These are phyloP conservation scores for Fusarium subglutinans DNA, from an alignment of 2,329 filamentous ascomycete species.

Conservation along the genomic window DNA sequence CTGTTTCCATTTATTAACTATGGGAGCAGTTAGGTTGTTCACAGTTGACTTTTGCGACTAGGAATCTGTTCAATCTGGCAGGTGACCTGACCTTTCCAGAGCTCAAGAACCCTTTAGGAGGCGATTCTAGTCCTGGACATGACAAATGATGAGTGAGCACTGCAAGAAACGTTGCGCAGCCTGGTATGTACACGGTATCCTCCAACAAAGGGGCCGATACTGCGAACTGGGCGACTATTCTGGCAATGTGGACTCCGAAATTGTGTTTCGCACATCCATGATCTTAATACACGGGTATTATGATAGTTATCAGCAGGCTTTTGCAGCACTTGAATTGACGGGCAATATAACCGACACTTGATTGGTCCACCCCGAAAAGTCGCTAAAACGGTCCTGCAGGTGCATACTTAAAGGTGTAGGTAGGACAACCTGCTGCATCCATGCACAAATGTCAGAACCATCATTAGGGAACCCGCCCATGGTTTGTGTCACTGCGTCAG, in stretches of 20 bases:
- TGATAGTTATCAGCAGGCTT: slow-evolving; percentile 40
- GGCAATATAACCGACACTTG: slow-evolving; percentile 4
- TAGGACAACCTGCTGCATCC: slow-evolving; percentile 30
- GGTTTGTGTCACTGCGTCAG: slow-evolving; percentile 22
- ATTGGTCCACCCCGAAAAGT: slow-evolving; percentile 33
- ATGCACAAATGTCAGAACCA: slow-evolving; percentile 35
- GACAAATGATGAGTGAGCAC: slow-evolving; percentile 35
- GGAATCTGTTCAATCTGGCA: background rate
- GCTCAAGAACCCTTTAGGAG: background rate
- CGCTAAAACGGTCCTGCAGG: slow-evolving; percentile 44
- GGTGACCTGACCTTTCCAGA: slow-evolving; percentile 4
- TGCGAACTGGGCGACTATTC: slow-evolving; percentile 32
- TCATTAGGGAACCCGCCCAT: slow-evolving; percentile 18
- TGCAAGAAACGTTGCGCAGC: slow-evolving; percentile 25
- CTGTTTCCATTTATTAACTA: slow-evolving; percentile 1
- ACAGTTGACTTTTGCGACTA: background rate
- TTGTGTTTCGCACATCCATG: slow-evolving; percentile 45
- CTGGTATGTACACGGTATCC: slow-evolving; percentile 17
- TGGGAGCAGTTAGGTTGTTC: background rate
- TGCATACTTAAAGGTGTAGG: slow-evolving; percentile 39
- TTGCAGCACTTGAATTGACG: slow-evolving; percentile 27
- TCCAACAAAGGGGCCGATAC: slow-evolving; percentile 36
- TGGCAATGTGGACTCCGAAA: slow-evolving; percentile 41
- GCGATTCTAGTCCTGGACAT: slow-evolving; percentile 34
- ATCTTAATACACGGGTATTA: slow-evolving; percentile 38